These are phyloP conservation scores for Lentinula aciculospora DNA, from an alignment of 768 basidiomycete genomes.

Conservation along the genomic window DNA sequence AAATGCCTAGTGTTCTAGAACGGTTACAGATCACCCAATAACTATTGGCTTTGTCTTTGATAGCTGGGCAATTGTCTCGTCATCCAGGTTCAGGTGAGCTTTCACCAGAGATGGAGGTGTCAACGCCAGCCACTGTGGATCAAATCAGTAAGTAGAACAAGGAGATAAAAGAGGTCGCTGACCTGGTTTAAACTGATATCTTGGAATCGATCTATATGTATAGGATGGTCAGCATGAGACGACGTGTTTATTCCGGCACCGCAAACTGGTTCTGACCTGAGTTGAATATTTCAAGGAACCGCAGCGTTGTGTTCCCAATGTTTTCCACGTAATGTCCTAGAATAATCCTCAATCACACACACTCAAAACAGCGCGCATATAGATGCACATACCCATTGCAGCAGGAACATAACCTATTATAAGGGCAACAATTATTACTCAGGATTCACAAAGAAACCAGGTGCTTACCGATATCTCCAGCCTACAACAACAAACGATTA, in stretches of 20 bases:
- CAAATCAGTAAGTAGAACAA: not conserved
- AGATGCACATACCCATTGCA: conserved; percentile 36
- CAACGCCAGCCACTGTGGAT: conserved; percentile 33
- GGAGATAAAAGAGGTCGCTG: not conserved
- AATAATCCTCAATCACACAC: not conserved
- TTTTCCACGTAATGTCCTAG: conserved; percentile 67
- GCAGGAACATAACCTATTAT: conserved; percentile 48
- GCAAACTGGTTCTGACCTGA: conserved; percentile 27
- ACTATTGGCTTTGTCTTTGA: conserved; percentile 34
- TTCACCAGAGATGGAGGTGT: conserved; percentile 36
- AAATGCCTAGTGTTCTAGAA: not conserved
- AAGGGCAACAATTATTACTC: conserved; percentile 1
- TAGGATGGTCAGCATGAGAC: not conserved
- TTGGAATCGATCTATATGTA: conserved; percentile 34
- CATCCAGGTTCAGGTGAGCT: conserved; percentile 32
- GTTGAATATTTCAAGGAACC: conserved; percentile 59
- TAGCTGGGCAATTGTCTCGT: conserved; percentile 25
- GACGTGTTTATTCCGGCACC: not conserved
- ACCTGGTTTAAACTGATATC: conserved; percentile 30
- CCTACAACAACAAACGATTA: conserved; percentile 17
- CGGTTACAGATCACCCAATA: conserved; percentile 18
- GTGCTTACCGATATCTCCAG: conserved; percentile 52
- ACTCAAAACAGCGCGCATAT: not conserved
- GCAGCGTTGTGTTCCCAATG: conserved; percentile 52
- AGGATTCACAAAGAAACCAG: not conserved